Conservation (phyloP, 768 basidiomycete species). For the Phlebiopsis flavidoalba region DNA sequence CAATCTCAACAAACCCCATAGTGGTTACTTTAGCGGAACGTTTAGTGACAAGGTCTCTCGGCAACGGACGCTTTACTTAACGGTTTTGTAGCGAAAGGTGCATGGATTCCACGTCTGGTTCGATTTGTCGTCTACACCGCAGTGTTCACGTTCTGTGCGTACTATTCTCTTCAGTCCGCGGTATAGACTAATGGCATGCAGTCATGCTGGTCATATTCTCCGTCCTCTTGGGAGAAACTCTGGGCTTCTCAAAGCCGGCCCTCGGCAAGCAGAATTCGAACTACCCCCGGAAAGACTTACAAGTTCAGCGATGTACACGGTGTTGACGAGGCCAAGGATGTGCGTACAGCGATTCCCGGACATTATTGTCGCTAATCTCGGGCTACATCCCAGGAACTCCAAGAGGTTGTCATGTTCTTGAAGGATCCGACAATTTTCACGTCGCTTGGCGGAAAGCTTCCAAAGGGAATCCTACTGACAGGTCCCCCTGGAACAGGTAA, state of each 20-base stretch:
- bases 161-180: not conserved
- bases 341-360: constrained; percentile 26
- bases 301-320: constrained; percentile 96
- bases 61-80: not conserved
- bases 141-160: constrained; percentile 65
- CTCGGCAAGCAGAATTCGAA: constrained; percentile 77
- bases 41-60: constrained; percentile 32
- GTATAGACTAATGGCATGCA: constrained; percentile 19
- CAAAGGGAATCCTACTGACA: constrained; percentile 90
- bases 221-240: constrained; percentile 90
- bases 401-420: constrained; percentile 93
- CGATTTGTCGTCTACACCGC: constrained; percentile 54
- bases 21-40: constrained; percentile 81
- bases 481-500: constrained; percentile 95
- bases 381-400: constrained; percentile 59
- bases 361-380: not conserved
- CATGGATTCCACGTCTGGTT: constrained; percentile 57
- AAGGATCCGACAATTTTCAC: constrained; percentile 91
- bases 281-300: constrained; percentile 71
- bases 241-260: constrained; percentile 86
- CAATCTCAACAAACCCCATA: constrained; percentile 54
- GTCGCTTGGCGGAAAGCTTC: constrained; percentile 87
- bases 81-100: constrained; percentile 51
- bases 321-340: constrained; percentile 94
- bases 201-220: constrained; percentile 84